A percentile compares a stretch with the other conserved stretches of the same genome.
phyloP scores from a whole-genome alignment of 306 rosid species.

The Begonia peltatifolia region DNA sequence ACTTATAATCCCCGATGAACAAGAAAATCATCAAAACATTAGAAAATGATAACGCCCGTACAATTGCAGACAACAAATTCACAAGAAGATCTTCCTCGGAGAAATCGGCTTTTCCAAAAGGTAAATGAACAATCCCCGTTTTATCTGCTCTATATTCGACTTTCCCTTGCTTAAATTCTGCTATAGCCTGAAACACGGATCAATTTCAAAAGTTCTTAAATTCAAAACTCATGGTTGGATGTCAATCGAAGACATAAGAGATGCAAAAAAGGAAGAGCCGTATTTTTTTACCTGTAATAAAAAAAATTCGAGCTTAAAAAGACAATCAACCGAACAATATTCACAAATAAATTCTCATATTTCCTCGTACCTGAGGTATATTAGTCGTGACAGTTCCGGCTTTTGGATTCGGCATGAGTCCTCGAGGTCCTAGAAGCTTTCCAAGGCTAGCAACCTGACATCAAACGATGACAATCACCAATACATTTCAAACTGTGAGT shows the following conservation, averaged over 20 bases:
- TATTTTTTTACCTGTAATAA: too few species aligned
- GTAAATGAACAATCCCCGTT: slow-evolving; percentile 95
- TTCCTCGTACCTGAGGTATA: slow-evolving; percentile 64
- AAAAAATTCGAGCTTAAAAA: too few species aligned
- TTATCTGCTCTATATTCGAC: slow-evolving; percentile 96
- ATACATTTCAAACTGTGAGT: too few species aligned
- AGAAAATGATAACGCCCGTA: slow-evolving; percentile 28
- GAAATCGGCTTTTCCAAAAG: slow-evolving; percentile 80
- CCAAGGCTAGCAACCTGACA: slow-evolving; percentile 91
- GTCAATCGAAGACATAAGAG: too few species aligned
- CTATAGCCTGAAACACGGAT: slow-evolving; percentile 53
- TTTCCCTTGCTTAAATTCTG: slow-evolving; percentile 95
- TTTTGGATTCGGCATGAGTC: slow-evolving; percentile 99
- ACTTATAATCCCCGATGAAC: too few species aligned
- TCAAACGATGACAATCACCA: neutral
- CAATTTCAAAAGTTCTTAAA: too few species aligned
- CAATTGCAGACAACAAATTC: slow-evolving; percentile 72
- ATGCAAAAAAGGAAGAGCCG: too few species aligned
- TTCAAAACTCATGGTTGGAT: too few species aligned
- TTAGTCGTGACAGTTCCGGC: slow-evolving; percentile 97
- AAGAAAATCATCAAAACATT: neutral
- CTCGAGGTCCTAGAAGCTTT: slow-evolving; percentile 97
- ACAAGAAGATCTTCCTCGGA: slow-evolving; percentile 73
- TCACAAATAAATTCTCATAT: too few species aligned
- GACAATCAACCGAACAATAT: too few species aligned